Conservation (phyloP, 257 asterid genomes). For the Coffea eugenioides region DNA sequence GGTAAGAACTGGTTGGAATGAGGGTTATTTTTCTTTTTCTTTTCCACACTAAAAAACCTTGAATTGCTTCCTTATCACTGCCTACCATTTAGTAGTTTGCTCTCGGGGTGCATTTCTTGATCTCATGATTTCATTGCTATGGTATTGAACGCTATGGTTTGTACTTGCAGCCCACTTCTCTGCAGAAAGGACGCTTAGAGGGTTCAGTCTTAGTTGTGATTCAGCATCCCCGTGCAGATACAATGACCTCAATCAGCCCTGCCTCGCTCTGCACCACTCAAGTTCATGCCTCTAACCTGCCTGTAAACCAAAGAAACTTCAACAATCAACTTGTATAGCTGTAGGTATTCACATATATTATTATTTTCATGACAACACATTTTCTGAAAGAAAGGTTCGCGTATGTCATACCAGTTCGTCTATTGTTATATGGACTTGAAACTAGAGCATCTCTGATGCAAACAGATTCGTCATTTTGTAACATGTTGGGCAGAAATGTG, state of each 20-base stretch:
- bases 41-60: background rate
- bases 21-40: background rate
- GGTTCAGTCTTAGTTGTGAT: constrained; percentile 68
- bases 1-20: background rate
- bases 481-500: no score
- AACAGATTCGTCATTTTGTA: background rate
- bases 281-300: constrained; percentile 13
- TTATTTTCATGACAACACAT: background rate
- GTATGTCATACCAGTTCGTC: background rate
- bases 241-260: constrained; percentile 26
- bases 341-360: background rate
- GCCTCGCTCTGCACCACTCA: constrained; percentile 9
- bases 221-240: constrained; percentile 58
- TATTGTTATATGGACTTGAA: background rate
- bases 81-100: background rate
- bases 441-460: background rate
- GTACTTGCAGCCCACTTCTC: constrained; percentile 57
- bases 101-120: background rate
- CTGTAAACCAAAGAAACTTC: constrained; percentile 5
- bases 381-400: background rate
- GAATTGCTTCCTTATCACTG: background rate
- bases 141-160: constrained; percentile 3
- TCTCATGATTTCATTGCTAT: background rate
- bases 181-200: constrained; percentile 37
- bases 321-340: background rate